Percentiles rank a stretch among this genome's conserved stretches.
Evolutionary conservation across 2,329 filamentous ascomycete species (phyloP).

Genomic region (Claviceps capensis): DNA sequence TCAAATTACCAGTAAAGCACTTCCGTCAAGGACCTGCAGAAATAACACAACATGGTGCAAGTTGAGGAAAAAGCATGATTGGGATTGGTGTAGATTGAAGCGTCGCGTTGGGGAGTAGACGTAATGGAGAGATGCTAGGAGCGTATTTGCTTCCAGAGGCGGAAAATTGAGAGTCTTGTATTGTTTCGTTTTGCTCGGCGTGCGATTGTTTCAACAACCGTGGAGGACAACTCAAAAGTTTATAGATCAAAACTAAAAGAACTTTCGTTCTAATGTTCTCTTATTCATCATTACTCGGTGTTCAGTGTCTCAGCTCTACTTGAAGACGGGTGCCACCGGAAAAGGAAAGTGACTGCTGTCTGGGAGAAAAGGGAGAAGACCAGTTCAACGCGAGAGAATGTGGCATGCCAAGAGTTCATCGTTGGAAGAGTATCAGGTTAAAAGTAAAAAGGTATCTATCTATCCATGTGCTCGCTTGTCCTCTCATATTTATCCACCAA

Average conservation of each 20-base stretch:
- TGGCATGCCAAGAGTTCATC: not conserved
- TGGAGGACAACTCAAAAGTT: not conserved
- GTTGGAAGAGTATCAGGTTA: not conserved
- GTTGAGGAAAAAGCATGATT: not conserved
- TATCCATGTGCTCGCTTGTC: not conserved
- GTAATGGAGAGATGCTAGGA: not conserved
- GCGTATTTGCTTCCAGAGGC: not conserved
- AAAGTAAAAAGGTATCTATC: not conserved
- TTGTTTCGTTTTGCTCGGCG: not conserved
- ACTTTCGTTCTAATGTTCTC: not conserved
- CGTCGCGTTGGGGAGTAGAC: conserved; percentile 1
- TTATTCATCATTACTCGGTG: not conserved
- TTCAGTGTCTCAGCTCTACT: not conserved
- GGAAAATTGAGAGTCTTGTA: not conserved
- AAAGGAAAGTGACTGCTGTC: not conserved
- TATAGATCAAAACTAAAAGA: not conserved
- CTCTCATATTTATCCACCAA: not conserved
- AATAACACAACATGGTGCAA: not conserved
- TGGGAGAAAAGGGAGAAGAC: not conserved
- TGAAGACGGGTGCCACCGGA: too few species aligned
- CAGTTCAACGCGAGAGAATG: not conserved
- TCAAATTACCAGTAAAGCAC: too few species aligned
- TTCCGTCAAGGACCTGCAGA: too few species aligned
- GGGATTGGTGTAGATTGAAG: not conserved
- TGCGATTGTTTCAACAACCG: not conserved